Evolutionary conservation across 164 flowering plant genomes (phyloP), one percentile per base, ranked within the genome.

Genomic region (Vitis labrusca): DNA sequence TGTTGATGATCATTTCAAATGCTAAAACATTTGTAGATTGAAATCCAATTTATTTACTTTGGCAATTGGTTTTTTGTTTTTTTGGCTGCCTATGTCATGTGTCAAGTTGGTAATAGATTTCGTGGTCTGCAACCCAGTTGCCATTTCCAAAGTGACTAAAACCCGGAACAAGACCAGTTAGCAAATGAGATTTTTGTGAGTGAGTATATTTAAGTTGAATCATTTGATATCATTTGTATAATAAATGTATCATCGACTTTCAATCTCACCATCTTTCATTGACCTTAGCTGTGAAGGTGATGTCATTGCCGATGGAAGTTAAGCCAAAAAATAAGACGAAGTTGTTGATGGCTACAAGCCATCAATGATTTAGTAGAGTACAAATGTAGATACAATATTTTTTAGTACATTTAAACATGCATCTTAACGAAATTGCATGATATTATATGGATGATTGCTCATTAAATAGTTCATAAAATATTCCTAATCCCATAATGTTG

Each of bases 231-330:
- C 19, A 67, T 69, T 23, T 23, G 27, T 23, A 23, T 15, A 69
- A 11, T 30, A 5, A 37, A 37, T 3, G 7, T 37, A 37, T 3
- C 44, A 5, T 37, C 44, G 44, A 37, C 50, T 56, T 65, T 66
- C 69, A 65, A 5, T 61, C 59, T 76, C 79, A 59, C 29, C 50
- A 52, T 49, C 70, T 74, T 70, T 74, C 77, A 23, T 59, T 69
- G 66, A 65, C 77, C 68, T 58, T 64, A 69, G 80, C 76, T 73
- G 76, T 73, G 19, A 63, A 62, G 61, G 29, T 73, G 80, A 77
- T 70, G 77, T 77, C 77, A 73, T 57, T 65, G 58, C 68, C 30
- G 55, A 73, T 77, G 60, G 63, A 61, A 72, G 73, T 72, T 69
- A 49, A 76, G 70, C 73, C 56, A 73, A 60, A 71, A 59, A 65